phyloP scores from a whole-genome alignment of 140 eudicot species.

The Bidens hawaiensis region DNA sequence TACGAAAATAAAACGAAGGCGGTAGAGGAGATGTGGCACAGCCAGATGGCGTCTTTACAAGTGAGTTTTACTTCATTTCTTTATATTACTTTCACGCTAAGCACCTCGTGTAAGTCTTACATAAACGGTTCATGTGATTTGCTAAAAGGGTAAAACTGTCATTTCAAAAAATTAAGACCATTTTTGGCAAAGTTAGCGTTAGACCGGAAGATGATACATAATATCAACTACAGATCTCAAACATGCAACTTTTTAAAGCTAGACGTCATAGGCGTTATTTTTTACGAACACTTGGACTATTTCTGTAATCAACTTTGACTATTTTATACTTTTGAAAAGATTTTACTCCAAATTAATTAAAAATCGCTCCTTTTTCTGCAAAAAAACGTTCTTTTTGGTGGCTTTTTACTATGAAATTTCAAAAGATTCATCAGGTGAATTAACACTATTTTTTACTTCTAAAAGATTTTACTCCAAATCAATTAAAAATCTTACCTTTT shows the following conservation, averaged over 20 bases:
- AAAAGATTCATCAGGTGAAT: too few species aligned
- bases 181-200: too few species aligned
- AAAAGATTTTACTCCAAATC: neutral
- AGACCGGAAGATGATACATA: too few species aligned
- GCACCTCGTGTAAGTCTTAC: neutral
- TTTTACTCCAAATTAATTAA: neutral
- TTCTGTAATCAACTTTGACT: neutral
- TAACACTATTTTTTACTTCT: neutral
- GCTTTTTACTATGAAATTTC: too few species aligned
- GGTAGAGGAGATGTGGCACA: slow-evolving; percentile 88
- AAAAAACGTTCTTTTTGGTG: neutral
- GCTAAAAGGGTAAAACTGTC: neutral
- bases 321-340: neutral
- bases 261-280: neutral
- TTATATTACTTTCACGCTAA: neutral
- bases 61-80: slow-evolving; percentile 39
- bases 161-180: too few species aligned
- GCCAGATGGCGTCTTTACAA: slow-evolving; percentile 82
- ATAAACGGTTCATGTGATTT: neutral
- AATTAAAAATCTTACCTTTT: neutral
- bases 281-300: neutral
- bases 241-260: neutral
- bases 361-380: neutral
- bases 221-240: neutral
- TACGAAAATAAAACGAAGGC: slow-evolving; percentile 79